Conservation (phyloP, 192 early-diverging fungal species). For the Entomortierella chlamydospora region DNA sequence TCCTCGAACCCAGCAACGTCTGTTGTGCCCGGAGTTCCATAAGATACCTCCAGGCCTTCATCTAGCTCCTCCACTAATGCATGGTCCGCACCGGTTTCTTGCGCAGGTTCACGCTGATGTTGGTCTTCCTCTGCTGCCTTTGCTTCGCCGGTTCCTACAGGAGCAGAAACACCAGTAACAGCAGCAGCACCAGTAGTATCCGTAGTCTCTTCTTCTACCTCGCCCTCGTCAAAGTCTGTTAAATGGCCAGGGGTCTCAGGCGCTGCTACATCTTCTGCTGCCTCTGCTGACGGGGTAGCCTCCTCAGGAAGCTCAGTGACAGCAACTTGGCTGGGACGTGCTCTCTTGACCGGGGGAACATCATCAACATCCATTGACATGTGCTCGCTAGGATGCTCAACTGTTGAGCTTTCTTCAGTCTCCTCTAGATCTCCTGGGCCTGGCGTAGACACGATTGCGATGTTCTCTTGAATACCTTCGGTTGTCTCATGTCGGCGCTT, state of each 20-base stretch:
- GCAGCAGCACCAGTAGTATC: neutral
- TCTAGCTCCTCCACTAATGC: slow-evolving; percentile 23
- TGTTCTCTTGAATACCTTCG: slow-evolving; percentile 43
- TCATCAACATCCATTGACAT: slow-evolving; percentile 51
- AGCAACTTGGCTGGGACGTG: slow-evolving; percentile 33
- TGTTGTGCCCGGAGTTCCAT: slow-evolving; percentile 50
- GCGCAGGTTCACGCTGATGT: slow-evolving; percentile 32
- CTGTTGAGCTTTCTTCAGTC: slow-evolving; percentile 16
- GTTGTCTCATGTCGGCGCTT: slow-evolving; percentile 47
- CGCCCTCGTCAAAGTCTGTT: slow-evolving; percentile 34
- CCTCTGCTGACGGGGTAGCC: neutral
- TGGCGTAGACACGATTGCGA: slow-evolving; percentile 47
- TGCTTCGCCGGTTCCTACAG: neutral
- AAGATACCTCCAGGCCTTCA: slow-evolving; percentile 16
- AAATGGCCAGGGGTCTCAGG: slow-evolving; percentile 25
- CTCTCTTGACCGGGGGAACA: slow-evolving; percentile 37
- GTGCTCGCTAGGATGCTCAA: slow-evolving; percentile 12
- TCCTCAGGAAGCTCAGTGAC: slow-evolving; percentile 41
- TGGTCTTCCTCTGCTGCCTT: slow-evolving; percentile 5
- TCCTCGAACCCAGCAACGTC: slow-evolving; percentile 39
- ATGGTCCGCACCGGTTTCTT: slow-evolving; percentile 6
- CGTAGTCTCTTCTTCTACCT: slow-evolving; percentile 19
- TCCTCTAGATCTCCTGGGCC: slow-evolving; percentile 40
- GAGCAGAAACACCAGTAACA: neutral
- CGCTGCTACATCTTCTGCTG: neutral